Percentiles rank a stretch among this genome's conserved stretches.
These are phyloP conservation scores for Erodium trifolium DNA, from an alignment of 441 rosid genomes.

Conservation along the genomic window DNA sequence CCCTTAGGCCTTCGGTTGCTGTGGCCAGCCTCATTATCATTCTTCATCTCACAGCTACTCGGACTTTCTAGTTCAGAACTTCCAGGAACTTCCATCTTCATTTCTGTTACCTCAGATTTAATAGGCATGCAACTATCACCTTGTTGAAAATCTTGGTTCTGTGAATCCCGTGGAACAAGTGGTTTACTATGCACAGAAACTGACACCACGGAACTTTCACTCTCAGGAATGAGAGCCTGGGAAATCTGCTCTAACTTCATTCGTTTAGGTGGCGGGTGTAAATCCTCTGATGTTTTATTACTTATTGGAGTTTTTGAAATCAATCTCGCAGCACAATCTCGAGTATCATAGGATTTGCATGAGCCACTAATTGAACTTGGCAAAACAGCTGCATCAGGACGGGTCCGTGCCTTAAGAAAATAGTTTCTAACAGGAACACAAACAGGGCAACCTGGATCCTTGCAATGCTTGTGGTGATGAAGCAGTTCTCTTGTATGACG, in stretches of 20 bases:
- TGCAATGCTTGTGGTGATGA: constrained; percentile 63
- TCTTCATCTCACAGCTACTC: constrained; percentile 37
- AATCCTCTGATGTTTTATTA: constrained; percentile 45
- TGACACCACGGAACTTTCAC: constrained; percentile 42
- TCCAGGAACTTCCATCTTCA: constrained; percentile 49
- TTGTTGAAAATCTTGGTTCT: constrained; percentile 43
- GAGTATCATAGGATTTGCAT: constrained; percentile 39
- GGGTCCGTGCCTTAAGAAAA: constrained; percentile 42
- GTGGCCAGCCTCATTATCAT: constrained; percentile 37
- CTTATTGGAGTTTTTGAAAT: constrained; percentile 36
- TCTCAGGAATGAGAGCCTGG: constrained; percentile 39
- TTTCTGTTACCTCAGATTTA: constrained; percentile 57
- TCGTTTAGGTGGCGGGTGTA: constrained; percentile 78
- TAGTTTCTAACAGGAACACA: constrained; percentile 78
- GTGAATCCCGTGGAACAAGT: constrained; percentile 37
- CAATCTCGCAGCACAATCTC: constrained; percentile 38
- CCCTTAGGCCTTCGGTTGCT: constrained; percentile 38
- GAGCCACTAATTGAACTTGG: constrained; percentile 29
- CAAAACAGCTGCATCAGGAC: constrained; percentile 35
- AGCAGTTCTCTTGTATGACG: constrained; percentile 64
- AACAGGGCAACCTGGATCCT: constrained; percentile 76
- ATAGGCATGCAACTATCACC: constrained; percentile 35
- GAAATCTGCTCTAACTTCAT: constrained; percentile 73
- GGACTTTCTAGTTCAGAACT: constrained; percentile 52
- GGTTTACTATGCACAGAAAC: constrained; percentile 37